Percentiles rank a stretch among this genome's conserved stretches.
These are phyloP conservation scores for Coelastrella sp. DNA, from an alignment of 139 green algal genomes.

Conservation along the genomic window DNA sequence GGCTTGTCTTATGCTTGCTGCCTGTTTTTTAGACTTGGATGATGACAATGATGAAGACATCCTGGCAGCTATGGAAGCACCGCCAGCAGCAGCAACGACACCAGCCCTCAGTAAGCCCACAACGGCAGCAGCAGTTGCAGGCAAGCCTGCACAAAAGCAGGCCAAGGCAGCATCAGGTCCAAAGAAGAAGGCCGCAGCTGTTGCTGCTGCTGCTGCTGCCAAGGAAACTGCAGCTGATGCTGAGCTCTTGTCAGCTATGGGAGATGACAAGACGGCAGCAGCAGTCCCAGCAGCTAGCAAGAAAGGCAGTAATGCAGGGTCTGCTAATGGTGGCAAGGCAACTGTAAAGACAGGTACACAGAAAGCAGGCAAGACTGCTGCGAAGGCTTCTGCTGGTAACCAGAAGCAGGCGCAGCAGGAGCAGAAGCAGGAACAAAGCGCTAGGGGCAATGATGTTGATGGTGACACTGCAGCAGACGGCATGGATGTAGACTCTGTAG, in stretches of 20 bases:
- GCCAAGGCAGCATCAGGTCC: too few species aligned
- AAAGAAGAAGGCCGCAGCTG: background rate
- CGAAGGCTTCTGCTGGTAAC: background rate
- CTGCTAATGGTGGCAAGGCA: too few species aligned
- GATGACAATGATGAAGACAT: conserved; percentile 8
- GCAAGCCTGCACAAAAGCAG: background rate
- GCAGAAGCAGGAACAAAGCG: conserved; percentile 9
- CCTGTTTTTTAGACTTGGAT: conserved; percentile 2
- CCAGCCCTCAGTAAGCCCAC: background rate
- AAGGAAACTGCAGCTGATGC: background rate
- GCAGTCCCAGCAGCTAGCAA: too few species aligned
- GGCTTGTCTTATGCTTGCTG: too few species aligned
- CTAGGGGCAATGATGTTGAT: background rate
- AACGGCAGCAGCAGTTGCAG: background rate
- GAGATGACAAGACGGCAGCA: conserved; percentile 22
- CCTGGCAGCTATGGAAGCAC: background rate
- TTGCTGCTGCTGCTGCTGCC: background rate
- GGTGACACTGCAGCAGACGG: background rate
- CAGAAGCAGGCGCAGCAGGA: background rate
- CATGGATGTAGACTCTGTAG: background rate
- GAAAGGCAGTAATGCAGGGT: too few species aligned
- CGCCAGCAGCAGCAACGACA: background rate
- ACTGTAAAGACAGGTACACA: too few species aligned
- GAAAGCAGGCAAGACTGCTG: conserved; percentile 10
- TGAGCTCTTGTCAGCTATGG: conserved; percentile 19